Conservation (phyloP, 169 alveolate species). For the Plasmodium knowlesi region DNA sequence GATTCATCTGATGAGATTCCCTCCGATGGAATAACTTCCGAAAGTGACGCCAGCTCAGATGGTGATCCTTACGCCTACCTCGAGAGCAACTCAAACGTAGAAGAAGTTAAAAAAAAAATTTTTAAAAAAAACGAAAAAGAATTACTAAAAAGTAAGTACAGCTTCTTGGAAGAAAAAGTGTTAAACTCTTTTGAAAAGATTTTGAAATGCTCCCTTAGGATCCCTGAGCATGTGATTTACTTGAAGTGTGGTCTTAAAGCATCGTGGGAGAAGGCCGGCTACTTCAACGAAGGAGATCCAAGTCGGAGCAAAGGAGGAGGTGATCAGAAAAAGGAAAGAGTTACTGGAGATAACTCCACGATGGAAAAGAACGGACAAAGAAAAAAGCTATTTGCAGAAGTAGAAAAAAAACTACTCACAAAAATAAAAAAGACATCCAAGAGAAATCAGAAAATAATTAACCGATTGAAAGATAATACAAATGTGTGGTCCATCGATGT, state of each 20-base stretch:
- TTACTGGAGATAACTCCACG: background rate
- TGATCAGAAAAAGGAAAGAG: background rate
- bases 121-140: constrained; percentile 23
- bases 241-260: background rate
- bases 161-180: constrained; percentile 5
- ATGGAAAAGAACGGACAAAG: background rate
- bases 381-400: background rate
- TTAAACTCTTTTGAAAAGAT: constrained; percentile 39
- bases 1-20: background rate
- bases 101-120: background rate
- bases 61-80: background rate
- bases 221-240: constrained; percentile 49
- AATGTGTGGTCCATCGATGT: constrained; percentile 44
- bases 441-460: constrained; percentile 9
- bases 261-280: background rate
- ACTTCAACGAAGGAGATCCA: background rate
- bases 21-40: background rate
- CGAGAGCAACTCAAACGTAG: background rate
- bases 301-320: too few species aligned
- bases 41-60: background rate
- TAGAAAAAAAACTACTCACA: background rate
- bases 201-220: constrained; percentile 48
- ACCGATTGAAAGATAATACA: constrained; percentile 2
- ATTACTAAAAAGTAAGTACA: constrained; percentile 31
- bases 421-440: constrained; percentile 23